A percentile compares a stretch with the other conserved stretches of the same genome.
Conservation (phyloP, 176 grass and related monocot genomes). For the Eremochloa ophiuroides region DNA sequence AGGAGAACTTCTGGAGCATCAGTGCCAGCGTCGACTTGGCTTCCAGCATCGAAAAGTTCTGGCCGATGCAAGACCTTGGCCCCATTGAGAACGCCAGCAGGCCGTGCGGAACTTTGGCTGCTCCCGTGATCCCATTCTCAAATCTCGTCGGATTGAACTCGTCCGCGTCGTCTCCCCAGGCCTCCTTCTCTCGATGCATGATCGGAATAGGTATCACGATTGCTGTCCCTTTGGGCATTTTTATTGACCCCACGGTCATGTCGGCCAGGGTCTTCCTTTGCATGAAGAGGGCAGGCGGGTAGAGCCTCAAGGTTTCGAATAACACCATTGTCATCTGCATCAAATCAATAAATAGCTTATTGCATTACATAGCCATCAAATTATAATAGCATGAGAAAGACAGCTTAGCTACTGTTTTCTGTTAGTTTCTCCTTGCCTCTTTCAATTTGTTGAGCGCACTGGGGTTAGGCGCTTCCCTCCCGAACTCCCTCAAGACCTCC, state of each 20-base stretch:
- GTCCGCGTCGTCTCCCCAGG: constrained; percentile 20
- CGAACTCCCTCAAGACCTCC: constrained; percentile 39
- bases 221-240: constrained; percentile 10
- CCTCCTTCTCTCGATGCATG: constrained; percentile 29
- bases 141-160: constrained; percentile 21
- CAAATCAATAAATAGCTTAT: too few relatives aligned
- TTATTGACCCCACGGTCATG: not conserved
- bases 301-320: constrained; percentile 29
- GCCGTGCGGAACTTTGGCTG: constrained; percentile 12
- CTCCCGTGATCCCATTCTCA: not conserved
- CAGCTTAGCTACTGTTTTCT: not conserved
- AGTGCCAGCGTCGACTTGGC: constrained; percentile 11
- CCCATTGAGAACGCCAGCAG: constrained; percentile 19
- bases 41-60: constrained; percentile 22
- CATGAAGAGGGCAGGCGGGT: constrained; percentile 4
- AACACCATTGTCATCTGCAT: constrained; percentile 39
- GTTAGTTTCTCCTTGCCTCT: constrained; percentile 26
- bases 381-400: not conserved
- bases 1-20: constrained; percentile 17
- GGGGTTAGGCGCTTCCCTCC: constrained; percentile 10
- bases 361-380: not conserved
- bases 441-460: constrained; percentile 43
- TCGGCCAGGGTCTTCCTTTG: not conserved
- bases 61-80: constrained; percentile 16
- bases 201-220: constrained; percentile 3